A percentile compares a stretch with the other conserved stretches of the same genome.
Evolutionary conservation across 768 basidiomycete species (phyloP).

Genomic region (Suillus subaureus): DNA sequence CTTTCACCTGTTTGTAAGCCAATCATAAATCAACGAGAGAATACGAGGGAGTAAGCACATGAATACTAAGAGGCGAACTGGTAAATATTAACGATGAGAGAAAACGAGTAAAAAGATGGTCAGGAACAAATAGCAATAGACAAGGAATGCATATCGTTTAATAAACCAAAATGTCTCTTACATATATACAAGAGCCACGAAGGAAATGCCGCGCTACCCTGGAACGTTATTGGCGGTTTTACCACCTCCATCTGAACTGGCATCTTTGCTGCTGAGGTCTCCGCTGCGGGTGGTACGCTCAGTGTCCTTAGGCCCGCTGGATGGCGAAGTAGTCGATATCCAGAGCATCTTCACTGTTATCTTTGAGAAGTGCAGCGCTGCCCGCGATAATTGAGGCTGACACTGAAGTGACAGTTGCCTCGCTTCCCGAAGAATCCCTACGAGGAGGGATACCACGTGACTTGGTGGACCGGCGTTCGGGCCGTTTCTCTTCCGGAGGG

Average conservation of each 20-base stretch:
- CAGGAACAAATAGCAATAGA: conserved; percentile 8
- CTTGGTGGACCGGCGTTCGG: conserved; percentile 51
- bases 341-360: conserved; percentile 17
- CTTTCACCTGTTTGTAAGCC: not conserved
- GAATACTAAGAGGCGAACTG: too few species aligned
- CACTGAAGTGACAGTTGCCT: conserved; percentile 41
- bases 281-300: not conserved
- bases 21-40: not conserved
- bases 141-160: conserved; percentile 2
- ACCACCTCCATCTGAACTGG: not conserved
- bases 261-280: conserved; percentile 6
- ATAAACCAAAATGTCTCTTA: not conserved
- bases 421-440: conserved; percentile 56
- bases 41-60: not conserved
- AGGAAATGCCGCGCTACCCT: not conserved
- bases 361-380: conserved; percentile 16
- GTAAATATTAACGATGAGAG: not conserved
- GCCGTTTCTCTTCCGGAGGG: conserved; percentile 36
- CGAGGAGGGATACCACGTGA: conserved; percentile 43
- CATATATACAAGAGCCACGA: not conserved
- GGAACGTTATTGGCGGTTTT: not conserved
- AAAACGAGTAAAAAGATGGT: not conserved
- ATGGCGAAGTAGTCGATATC: conserved; percentile 18
- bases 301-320: not conserved
- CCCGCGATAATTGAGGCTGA: conserved; percentile 36